These are phyloP conservation scores for Exophiala oligosperma DNA, from an alignment of 2,329 filamentous ascomycete species.

Conservation along the genomic window DNA sequence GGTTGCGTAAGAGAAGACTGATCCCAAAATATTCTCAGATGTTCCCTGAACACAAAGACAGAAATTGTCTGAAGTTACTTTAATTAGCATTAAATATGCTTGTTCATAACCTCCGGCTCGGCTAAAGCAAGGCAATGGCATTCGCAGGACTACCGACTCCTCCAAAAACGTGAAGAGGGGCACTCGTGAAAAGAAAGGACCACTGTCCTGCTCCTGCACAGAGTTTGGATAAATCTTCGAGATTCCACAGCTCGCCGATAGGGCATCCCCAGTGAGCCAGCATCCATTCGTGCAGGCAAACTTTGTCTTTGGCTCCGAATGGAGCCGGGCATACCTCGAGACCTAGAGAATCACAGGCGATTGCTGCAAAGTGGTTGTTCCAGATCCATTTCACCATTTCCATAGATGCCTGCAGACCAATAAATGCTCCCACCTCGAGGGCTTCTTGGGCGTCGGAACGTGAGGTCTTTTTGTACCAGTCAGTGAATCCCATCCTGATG, in stretches of 20 bases:
- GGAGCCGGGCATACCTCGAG: constrained; percentile 20
- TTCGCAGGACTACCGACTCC: constrained; percentile 25
- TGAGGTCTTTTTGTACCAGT: not conserved
- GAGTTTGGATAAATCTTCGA: constrained; percentile 38
- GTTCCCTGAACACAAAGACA: too few species aligned
- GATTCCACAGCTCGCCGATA: constrained; percentile 33
- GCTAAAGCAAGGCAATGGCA: constrained; percentile 21
- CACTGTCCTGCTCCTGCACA: constrained; percentile 36
- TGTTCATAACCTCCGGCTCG: not conserved
- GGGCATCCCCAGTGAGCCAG: constrained; percentile 29
- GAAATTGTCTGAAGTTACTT: too few species aligned
- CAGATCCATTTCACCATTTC: constrained; percentile 33
- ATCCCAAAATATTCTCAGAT: too few species aligned
- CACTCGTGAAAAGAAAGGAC: constrained; percentile 37
- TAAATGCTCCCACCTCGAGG: not conserved
- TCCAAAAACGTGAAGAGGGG: constrained; percentile 20
- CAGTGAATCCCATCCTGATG: constrained; percentile 28
- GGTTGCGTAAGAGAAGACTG: too few species aligned
- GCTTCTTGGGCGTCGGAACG: not conserved
- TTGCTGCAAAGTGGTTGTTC: constrained; percentile 35
- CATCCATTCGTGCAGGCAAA: constrained; percentile 17
- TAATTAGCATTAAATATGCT: too few species aligned
- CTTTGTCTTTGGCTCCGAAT: not conserved
- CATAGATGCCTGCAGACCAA: constrained; percentile 33
- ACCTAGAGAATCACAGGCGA: constrained; percentile 33